Conservation (phyloP, 1,284 basidiomycete genomes). For the Ganoderma sinense region DNA sequence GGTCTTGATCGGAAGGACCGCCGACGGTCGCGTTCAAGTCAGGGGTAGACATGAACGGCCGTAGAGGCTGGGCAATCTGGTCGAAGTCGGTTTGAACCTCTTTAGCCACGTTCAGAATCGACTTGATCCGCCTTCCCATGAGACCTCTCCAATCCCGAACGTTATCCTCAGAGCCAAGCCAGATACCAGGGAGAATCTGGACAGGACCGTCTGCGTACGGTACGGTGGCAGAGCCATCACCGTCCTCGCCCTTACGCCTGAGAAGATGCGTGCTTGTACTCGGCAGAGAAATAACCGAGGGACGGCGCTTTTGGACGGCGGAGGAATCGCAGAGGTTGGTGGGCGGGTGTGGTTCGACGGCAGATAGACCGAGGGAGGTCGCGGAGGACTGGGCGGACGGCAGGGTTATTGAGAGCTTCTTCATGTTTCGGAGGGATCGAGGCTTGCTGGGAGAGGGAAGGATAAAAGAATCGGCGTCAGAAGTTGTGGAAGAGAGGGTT, state of each 20-base stretch:
- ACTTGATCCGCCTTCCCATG: slow-evolving; percentile 76
- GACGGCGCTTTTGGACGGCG: slow-evolving; percentile 51
- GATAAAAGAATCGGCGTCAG: slow-evolving; percentile 58
- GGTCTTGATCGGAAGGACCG: slow-evolving; percentile 40
- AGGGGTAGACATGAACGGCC: slow-evolving; percentile 72
- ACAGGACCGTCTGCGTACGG: slow-evolving; percentile 90
- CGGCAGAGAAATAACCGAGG: slow-evolving; percentile 73
- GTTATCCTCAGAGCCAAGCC: slow-evolving; percentile 95
- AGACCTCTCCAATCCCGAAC: slow-evolving; percentile 81
- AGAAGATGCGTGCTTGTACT: slow-evolving; percentile 54
- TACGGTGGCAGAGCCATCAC: slow-evolving; percentile 54
- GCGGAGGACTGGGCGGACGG: slow-evolving; percentile 67
- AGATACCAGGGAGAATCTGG: slow-evolving; percentile 90
- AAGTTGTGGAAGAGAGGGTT: slow-evolving; percentile 58
- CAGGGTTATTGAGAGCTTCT: slow-evolving; percentile 75
- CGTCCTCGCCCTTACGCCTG: slow-evolving; percentile 74
- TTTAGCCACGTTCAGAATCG: slow-evolving; percentile 95
- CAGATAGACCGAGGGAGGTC: slow-evolving; percentile 51
- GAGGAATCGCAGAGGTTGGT: slow-evolving; percentile 36
- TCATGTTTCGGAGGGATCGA: slow-evolving; percentile 70
- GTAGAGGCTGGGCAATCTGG: slow-evolving; percentile 51
- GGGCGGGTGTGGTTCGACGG: slow-evolving; percentile 35
- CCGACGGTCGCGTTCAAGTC: slow-evolving; percentile 54
- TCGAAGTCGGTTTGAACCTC: slow-evolving; percentile 88
- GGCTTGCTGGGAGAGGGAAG: slow-evolving; percentile 49